phyloP scores from a whole-genome alignment of 225 moss, liverwort and hornwort genomes.

The Neckera pumila region DNA sequence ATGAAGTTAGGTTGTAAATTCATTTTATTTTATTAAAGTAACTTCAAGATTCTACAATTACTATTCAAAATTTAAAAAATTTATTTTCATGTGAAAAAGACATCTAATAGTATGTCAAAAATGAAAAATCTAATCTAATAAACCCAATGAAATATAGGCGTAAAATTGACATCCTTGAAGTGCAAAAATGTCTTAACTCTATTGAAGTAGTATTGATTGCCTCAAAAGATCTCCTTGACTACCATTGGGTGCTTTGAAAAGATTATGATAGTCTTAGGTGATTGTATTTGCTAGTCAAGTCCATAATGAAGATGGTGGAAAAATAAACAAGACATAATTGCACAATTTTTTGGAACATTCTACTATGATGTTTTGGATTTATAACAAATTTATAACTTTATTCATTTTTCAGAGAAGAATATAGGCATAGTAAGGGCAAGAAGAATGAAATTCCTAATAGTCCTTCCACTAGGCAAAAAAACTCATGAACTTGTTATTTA shows the following conservation, averaged over 20 bases:
- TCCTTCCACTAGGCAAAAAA: neutral
- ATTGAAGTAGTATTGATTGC: neutral
- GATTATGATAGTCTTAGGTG: neutral
- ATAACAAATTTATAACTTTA: neutral
- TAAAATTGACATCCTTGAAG: neutral
- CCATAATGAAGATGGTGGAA: neutral
- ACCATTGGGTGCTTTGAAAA: neutral
- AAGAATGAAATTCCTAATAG: neutral
- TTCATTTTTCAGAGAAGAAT: neutral
- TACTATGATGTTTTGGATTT: neutral
- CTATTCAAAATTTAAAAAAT: neutral
- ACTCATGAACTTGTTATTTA: neutral
- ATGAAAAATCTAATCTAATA: neutral
- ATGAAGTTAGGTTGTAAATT: neutral
- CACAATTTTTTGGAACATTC: neutral
- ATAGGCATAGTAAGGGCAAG: neutral
- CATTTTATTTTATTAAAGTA: neutral
- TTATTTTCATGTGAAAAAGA: neutral
- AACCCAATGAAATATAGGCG: neutral
- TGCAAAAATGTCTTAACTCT: neutral
- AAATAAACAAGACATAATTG: no score
- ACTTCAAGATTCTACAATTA: rapidly evolving
- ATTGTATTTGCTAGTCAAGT: neutral
- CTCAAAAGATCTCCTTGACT: neutral
- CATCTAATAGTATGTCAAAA: neutral